A percentile compares a stretch with the other conserved stretches of the same genome.
Conservation (phyloP, 2,329 filamentous ascomycete genomes). For the Monilinia laxa region DNA sequence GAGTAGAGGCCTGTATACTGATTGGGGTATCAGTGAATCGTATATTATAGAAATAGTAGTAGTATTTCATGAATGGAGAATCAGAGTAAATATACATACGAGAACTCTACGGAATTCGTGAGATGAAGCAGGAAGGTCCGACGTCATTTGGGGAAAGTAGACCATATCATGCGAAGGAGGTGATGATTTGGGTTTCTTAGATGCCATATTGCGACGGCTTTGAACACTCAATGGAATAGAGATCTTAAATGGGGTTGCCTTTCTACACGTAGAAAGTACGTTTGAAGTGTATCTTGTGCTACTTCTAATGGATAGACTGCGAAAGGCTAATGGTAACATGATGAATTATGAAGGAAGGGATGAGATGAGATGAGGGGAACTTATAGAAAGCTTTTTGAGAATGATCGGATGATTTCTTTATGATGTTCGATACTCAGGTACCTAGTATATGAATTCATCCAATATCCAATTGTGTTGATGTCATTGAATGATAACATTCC, state of each 20-base stretch:
- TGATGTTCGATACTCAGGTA: neutral
- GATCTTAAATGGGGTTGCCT: neutral
- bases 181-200: conserved; percentile 34
- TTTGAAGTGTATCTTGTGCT: neutral
- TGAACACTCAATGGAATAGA: neutral
- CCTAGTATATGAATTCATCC: neutral
- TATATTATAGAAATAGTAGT: too few relatives aligned
- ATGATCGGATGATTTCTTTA: neutral
- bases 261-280: conserved; percentile 14
- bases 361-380: neutral
- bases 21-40: neutral
- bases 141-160: conserved; percentile 58
- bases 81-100: neutral
- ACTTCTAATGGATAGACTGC: neutral
- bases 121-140: conserved; percentile 53
- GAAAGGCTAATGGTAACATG: conserved; percentile 3
- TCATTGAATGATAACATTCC: conserved; percentile 2
- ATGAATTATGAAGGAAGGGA: neutral
- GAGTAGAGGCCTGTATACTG: conserved; percentile 60
- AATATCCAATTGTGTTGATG: conserved; percentile 1
- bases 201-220: conserved; percentile 30
- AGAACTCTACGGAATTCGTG: conserved; percentile 60
- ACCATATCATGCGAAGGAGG: conserved; percentile 55
- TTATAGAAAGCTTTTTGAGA: neutral
- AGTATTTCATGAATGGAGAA: neutral